Conservation (phyloP, 2,329 filamentous ascomycete genomes). For the Clonostachys byssicola region DNA sequence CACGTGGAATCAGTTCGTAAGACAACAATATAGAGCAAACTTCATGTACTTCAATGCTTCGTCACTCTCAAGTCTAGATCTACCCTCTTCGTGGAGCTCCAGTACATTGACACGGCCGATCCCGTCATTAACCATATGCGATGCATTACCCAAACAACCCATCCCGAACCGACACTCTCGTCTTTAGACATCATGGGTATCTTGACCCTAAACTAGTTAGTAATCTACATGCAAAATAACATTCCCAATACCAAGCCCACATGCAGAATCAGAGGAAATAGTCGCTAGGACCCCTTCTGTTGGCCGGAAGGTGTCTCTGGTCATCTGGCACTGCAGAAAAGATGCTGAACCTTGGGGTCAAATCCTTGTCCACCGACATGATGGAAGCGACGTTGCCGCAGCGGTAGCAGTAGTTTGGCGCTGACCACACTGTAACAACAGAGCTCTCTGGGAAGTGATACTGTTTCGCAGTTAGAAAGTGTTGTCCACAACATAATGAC, state of each 20-base stretch:
- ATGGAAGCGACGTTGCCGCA: slow-evolving; percentile 97
- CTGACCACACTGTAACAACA: slow-evolving; percentile 97
- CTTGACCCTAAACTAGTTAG: slow-evolving; percentile 26
- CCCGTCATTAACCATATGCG: no score
- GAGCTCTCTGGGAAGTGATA: slow-evolving; percentile 96
- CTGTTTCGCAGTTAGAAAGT: slow-evolving; percentile 27
- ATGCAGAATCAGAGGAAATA: slow-evolving; percentile 56
- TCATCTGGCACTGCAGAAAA: slow-evolving; percentile 88
- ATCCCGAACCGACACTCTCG: no score
- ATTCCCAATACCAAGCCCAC: slow-evolving; percentile 6
- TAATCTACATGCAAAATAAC: slow-evolving; percentile 32
- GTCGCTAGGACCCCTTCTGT: slow-evolving; percentile 61
- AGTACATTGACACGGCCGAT: no score
- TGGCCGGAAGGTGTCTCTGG: slow-evolving; percentile 73
- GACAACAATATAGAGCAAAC: no score
- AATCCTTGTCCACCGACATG: slow-evolving; percentile 82
- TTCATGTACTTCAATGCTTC: no score
- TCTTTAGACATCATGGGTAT: slow-evolving; percentile 29
- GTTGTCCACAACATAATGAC: not conserved
- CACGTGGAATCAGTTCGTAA: no score
- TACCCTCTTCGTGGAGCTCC: no score
- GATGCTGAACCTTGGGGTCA: slow-evolving; percentile 89
- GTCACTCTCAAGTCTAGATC: no score
- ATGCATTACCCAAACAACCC: no score
- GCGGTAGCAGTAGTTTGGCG: slow-evolving; percentile 91